Evolutionary conservation across 2,329 filamentous ascomycete species (phyloP), one percentile per base, ranked within the genome.

Genomic region (Exophiala phaeomuriformis): DNA sequence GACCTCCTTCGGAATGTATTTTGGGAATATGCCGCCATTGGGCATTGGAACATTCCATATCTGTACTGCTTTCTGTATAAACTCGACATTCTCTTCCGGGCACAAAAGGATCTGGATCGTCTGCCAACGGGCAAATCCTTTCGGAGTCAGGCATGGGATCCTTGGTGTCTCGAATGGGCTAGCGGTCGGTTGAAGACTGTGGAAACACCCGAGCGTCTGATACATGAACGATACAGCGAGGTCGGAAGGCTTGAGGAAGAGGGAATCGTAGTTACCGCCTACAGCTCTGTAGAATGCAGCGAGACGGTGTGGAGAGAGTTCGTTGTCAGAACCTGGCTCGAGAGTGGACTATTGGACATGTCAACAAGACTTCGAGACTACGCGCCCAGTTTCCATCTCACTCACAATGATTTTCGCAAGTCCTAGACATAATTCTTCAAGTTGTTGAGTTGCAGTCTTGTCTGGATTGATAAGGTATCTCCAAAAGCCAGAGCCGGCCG

Each of bases 121-220:
- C 73, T 95, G 86, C 91, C 91, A 98, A 67, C 88, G 84, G 41
- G 91, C 87, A 68, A 95, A 98, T 39, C 93, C 93, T 64, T 82
- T 81, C 0, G 79, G 76, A 35, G 91, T 94, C 52, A 98, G 73
- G 9, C 90, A 88, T 0, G 93, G 93, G 40, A 96, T 79, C 0
- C 80, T 83, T 0, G 91, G 93, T 0, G 83, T 75, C 2, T 79
- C 79, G 67, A 87, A 96, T 58, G 88, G 78, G 37, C 82, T 79
- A 45, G 70, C 69, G 1, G 81, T 81, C 1, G 88, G 88, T 62
- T 94, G 87, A 30, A 97, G 77, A 47, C 83, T 84, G 71, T 97
- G 91, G 64, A 90, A 86, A 68, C 91, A 96, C 62, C 91, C 93
- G 48, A 95, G 81, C 5, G 87, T 87, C 65, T 89, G 86, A 77